Base-by-base conservation (phyloP, 2,329 filamentous ascomycete genomes). In the Penicillium sp. region DNA sequence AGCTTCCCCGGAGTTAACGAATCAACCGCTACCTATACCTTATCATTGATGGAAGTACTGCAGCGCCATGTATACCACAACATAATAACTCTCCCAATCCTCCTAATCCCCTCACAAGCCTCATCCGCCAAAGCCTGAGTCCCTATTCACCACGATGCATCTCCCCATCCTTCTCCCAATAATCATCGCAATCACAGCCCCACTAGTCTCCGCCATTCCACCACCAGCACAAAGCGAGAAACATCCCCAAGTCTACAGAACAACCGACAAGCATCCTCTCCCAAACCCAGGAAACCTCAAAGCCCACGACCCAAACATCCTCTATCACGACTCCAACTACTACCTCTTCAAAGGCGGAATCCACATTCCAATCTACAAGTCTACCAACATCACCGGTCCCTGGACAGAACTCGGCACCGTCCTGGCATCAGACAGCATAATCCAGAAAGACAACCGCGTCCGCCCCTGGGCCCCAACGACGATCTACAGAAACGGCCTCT, bases 381-480 rank as follows among this genome's bases (percentile, higher is more conserved):
- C 46, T 16, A 22, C 8, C 36, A 59, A 5, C 47, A 61, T 39
- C 40, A 70, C 11, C 14, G 68, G 68, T 0, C 68, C 67, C 1
- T 71, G 68, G 68, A 53, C 57, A 25, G 45, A 58, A 2, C 46
- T 68, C 30, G 68, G 69, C 10, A 64, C 63, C 7, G 61, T 72
- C 0, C 53, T 72, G 0, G 51, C 62, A 6, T 56, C 54, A 2
- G 56, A 59, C 18, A 70, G 66, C 40, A 43, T 64, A 10, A 66
- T 71, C 46, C 19, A 55, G 6, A 65, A 65, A 16, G 51, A 60
- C 6, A 66, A 68, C 46, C 60, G 60, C 8, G 59, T 57, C 3
- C 54, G 61, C 0, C 69, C 68, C 0, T 72, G 69, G 69, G 68
- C 69, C 0, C 69, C 69, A 2, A 69, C 62, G 1, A 62, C 63